Evolutionary conservation across 495 filamentous ascomycete species (phyloP).

Genomic region (Achaetomiella virescens): DNA sequence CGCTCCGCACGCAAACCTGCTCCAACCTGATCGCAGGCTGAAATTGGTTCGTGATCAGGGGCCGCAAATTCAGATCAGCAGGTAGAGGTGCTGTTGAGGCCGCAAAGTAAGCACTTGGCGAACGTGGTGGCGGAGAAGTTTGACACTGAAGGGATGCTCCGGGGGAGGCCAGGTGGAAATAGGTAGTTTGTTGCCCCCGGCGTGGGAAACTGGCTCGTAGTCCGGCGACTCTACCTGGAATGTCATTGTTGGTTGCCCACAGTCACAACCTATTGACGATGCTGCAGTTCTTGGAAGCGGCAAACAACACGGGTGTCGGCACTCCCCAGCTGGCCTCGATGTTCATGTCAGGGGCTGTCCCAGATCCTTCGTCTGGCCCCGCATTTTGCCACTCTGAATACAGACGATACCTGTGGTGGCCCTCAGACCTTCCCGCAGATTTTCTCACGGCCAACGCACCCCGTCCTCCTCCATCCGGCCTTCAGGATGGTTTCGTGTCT

Average conservation of each 20-base stretch:
- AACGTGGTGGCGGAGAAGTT: conserved; percentile 42
- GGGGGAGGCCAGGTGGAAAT: conserved; percentile 51
- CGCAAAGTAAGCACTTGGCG: conserved; percentile 36
- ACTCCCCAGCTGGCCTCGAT: neutral
- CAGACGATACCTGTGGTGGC: neutral
- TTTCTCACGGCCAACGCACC: neutral
- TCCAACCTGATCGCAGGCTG: conserved; percentile 42
- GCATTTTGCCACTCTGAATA: neutral
- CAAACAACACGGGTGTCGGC: neutral
- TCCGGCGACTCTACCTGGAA: neutral
- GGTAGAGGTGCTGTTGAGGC: conserved; percentile 38
- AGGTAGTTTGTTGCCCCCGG: conserved; percentile 22
- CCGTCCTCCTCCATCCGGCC: neutral
- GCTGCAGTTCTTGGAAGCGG: neutral
- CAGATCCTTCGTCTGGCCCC: neutral
- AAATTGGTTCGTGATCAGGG: conserved; percentile 38
- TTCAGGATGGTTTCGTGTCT: neutral
- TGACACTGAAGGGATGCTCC: conserved; percentile 54
- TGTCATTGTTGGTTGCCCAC: neutral
- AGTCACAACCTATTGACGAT: neutral
- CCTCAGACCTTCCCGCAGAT: neutral
- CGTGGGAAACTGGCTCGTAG: neutral
- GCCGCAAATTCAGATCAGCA: conserved; percentile 50
- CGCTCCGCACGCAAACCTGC: conserved; percentile 48
- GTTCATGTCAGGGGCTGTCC: neutral